phyloP scores from a whole-genome alignment of 192 early-diverging fungal species.

The Funneliformis mosseae region DNA sequence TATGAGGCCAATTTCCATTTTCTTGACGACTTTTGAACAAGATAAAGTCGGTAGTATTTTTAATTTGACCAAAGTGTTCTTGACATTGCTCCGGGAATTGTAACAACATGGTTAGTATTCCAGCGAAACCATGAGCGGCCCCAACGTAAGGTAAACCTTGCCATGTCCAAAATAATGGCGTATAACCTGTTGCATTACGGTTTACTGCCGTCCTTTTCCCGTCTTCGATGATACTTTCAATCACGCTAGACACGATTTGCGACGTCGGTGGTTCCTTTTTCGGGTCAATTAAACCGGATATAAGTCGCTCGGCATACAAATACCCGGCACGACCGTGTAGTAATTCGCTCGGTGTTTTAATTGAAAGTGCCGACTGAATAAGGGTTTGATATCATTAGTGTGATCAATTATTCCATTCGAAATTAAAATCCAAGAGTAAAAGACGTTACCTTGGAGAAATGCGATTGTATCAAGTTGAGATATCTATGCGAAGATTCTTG shows the following conservation, averaged over 20 bases:
- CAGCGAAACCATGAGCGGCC: slow-evolving; percentile 18
- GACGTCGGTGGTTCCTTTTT: not conserved
- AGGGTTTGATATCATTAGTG: not conserved
- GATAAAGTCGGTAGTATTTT: slow-evolving; percentile 4
- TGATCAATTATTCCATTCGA: not conserved
- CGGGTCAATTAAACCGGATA: not conserved
- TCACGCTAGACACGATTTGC: not conserved
- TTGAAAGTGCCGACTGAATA: not conserved
- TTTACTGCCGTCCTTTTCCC: not conserved
- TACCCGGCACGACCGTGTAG: slow-evolving; percentile 22
- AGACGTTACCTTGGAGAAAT: not conserved
- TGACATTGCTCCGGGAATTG: slow-evolving; percentile 2
- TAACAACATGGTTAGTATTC: slow-evolving; percentile 9
- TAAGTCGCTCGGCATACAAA: not conserved
- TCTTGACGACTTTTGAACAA: not conserved
- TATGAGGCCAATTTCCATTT: slow-evolving; percentile 22
- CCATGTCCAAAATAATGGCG: slow-evolving; percentile 16
- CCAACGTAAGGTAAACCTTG: not conserved
- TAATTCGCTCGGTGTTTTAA: slow-evolving; percentile 5
- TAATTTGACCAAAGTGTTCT: not conserved
- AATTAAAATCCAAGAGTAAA: not conserved
- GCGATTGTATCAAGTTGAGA: slow-evolving; percentile 7
- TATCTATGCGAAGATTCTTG: not conserved
- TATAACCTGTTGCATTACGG: not conserved
- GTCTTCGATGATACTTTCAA: slow-evolving; percentile 12